A percentile compares a stretch with the other conserved stretches of the same genome.
Evolutionary conservation across 768 basidiomycete species (phyloP).

Genomic region (Boletus bicolor): DNA sequence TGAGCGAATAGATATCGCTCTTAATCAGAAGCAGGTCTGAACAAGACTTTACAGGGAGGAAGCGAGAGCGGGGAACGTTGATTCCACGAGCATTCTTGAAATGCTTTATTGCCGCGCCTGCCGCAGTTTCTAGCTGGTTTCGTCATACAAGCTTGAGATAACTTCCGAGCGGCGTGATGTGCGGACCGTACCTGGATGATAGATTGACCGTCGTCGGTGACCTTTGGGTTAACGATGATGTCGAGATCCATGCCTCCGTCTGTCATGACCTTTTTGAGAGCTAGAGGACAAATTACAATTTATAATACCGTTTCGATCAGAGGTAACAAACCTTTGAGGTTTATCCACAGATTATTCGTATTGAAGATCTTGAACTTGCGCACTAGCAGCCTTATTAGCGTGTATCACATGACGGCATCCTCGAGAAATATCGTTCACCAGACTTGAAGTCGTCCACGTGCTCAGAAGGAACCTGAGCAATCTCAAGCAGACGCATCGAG

Average conservation of each 20-base stretch:
- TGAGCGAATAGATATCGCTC: slow-evolving; percentile 87
- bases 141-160: background rate
- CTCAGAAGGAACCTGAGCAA: slow-evolving; percentile 8
- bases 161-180: slow-evolving; percentile 2
- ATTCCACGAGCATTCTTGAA: slow-evolving; percentile 90
- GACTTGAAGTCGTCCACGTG: slow-evolving; percentile 13
- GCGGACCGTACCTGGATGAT: slow-evolving; percentile 63
- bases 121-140: slow-evolving; percentile 77
- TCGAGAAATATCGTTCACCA: slow-evolving; percentile 34
- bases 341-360: slow-evolving; percentile 81
- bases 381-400: slow-evolving; percentile 35
- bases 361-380: slow-evolving; percentile 95
- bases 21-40: slow-evolving; percentile 88
- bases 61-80: slow-evolving; percentile 91
- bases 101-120: slow-evolving; percentile 92
- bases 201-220: slow-evolving; percentile 78
- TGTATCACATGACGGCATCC: background rate
- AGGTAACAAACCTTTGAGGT: slow-evolving; percentile 57
- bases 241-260: slow-evolving; percentile 85
- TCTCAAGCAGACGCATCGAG: slow-evolving; percentile 9
- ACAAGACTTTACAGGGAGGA: slow-evolving; percentile 89
- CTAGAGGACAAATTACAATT: slow-evolving; percentile 34
- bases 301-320: background rate
- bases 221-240: slow-evolving; percentile 92
- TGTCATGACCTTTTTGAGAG: slow-evolving; percentile 89